Evolutionary conservation across 805 yeast genomes (phyloP), one percentile per base, ranked within the genome.

Genomic region (Metschnikowia aberdeeniae): DNA sequence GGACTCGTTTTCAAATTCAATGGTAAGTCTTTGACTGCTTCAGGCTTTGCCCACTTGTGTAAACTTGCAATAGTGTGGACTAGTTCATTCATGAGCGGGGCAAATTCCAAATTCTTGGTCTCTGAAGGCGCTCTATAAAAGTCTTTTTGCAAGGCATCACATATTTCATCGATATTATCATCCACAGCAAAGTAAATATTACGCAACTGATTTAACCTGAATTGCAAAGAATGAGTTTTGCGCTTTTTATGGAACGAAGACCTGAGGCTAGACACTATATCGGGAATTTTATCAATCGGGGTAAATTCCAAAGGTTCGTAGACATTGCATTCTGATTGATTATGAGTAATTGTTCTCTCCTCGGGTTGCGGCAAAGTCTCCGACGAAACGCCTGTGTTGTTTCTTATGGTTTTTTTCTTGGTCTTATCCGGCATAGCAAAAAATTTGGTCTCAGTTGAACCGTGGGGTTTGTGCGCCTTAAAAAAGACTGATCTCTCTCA

Each of bases 101-200:
- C 63, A 19, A 80, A 52, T 61, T 92, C 98, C 38, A 78, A 61
- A 29, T 78, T 56, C 40, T 68, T 66, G 1, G 92, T 76, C 60
- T 92, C 97, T 30, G 70, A 65, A 3, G 68, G 64, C 1, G 86
- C 62, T 46, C 92, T 77, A 62, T 82, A 74, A 63, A 89, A 81
- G 58, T 92, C 98, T 50, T 70, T 59, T 19, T 65, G 51, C 50
- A 89, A 64, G 0, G 95, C 89, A 2, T 68, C 76, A 33, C 73
- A 62, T 31, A 92, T 55, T 10, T 59, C 66, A 4, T 78, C 81
- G 42, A 67, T 72, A 56, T 82, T 73, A 59, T 85, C 89, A 48
- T 70, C 65, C 13, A 89, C 45, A 1, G 78, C 82, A 54, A 73
- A 82, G 66, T 83, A 85, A 14, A 89, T 57, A 55, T 82, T 79